Evolutionary conservation across 108 stramenopile genomes (phyloP), one percentile per base, ranked within the genome.

Genomic region (Pseudonitzschia delicatissima): DNA sequence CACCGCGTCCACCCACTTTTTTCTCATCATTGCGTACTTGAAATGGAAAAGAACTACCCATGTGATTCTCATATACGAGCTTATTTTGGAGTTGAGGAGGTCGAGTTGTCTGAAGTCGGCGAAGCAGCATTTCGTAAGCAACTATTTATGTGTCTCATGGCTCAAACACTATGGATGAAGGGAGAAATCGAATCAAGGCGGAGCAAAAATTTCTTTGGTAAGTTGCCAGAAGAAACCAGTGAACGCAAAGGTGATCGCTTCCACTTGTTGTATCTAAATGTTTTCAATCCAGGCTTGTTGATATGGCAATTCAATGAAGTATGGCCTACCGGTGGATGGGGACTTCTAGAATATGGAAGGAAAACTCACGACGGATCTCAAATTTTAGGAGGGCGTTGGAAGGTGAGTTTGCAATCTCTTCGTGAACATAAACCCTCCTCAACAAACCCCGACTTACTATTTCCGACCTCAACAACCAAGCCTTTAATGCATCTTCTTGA

Each of bases 281-380:
- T 23, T 48, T 21, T 48, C 17, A 17, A 48, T n/a, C n/a, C 6
- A 48, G 47, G 47, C 47, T 48, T 48, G 8, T 37, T 87, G 42
- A 62, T 79, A 35, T 87, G 86, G 86, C 82, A 83, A 45, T 35
- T 84, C 29, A 84, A 84, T 48, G 86, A 87, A 55, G 82, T 70
- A 36, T 87, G 82, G 82, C 82, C 82, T 3, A 86, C 85, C 4
- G 85, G 85, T 29, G 79, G 82, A 25, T 86, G 82, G 82, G 82
- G 85, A 23, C 55, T 58, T 12, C 17, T 86, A 13, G 85, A 86
- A 50, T 82, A 86, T 67, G 18, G 44, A 5, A 58, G 65, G 34
- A 47, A 47, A 13, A 63, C 18, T 20, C 40, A 49, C 9, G 13
- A 25, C 2, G 55, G 39, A 25, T 62, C 66, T 17, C 80, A 81